Percentiles rank a stretch among this genome's conserved stretches.
Conservation (phyloP, 768 basidiomycete species). For the Phanerodontia chrysosporium region DNA sequence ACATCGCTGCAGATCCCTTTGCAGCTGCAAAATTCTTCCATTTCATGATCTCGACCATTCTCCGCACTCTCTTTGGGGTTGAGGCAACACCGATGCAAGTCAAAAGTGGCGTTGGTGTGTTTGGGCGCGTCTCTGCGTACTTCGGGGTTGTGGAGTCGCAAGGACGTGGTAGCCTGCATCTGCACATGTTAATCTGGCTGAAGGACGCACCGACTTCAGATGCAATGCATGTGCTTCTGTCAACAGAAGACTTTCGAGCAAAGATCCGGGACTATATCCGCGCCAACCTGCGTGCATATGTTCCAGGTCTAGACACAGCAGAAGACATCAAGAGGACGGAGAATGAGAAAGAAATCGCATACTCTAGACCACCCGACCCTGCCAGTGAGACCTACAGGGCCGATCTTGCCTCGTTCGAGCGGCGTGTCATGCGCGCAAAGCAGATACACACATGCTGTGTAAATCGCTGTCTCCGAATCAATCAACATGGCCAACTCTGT, state of each 20-base stretch:
- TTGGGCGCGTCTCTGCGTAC: constrained; percentile 30
- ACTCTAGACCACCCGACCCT: constrained; percentile 33
- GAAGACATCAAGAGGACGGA: constrained; percentile 24
- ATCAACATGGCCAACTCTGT: too few relatives aligned
- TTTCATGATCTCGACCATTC: constrained; percentile 28
- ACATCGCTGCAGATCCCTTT: constrained; percentile 36
- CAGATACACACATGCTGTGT: constrained; percentile 21
- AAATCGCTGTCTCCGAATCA: constrained; percentile 8
- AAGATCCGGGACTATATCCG: constrained; percentile 28
- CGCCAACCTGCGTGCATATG: constrained; percentile 27
- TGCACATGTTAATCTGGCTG: constrained; percentile 38
- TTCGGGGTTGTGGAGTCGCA: constrained; percentile 38
- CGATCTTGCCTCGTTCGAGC: constrained; percentile 13
- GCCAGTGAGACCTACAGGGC: constrained; percentile 16
- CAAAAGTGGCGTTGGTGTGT: constrained; percentile 24
- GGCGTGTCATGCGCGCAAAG: constrained; percentile 4
- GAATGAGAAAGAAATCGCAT: constrained; percentile 25
- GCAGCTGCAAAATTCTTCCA: constrained; percentile 40
- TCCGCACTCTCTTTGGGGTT: constrained; percentile 33
- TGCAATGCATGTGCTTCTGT: constrained; percentile 24
- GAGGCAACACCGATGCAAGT: constrained; percentile 14
- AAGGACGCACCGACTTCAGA: constrained; percentile 26
- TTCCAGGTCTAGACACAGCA: constrained; percentile 19
- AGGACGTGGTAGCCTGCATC: constrained; percentile 37
- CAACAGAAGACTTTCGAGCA: constrained; percentile 23